phyloP scores from a whole-genome alignment of 352 stramenopile species.

The Phytophthora fragariae region DNA sequence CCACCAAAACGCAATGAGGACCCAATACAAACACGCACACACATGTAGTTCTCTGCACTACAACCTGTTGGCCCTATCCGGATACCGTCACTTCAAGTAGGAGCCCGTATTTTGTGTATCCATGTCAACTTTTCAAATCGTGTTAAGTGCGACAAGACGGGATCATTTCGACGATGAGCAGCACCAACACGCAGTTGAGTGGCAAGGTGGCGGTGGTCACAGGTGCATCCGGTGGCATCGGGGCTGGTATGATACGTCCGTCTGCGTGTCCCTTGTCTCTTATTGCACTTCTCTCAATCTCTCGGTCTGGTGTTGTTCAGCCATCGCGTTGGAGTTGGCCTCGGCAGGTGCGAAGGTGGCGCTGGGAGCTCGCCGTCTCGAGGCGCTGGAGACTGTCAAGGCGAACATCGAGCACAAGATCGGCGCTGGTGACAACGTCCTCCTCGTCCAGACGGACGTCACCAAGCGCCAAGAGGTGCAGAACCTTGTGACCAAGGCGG shows the following conservation, averaged over 20 bases:
- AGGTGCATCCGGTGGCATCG: conserved; percentile 90
- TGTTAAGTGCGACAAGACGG: background rate
- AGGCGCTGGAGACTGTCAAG: conserved; percentile 61
- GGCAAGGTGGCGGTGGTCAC: conserved; percentile 90
- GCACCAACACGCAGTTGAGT: conserved; percentile 46
- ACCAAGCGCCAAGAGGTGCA: conserved; percentile 76
- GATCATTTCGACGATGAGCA: conserved; percentile 31
- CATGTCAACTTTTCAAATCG: no score
- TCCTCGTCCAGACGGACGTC: conserved; percentile 68
- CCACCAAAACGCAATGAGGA: background rate
- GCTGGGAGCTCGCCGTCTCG: conserved; percentile 79
- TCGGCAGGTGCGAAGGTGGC: conserved; percentile 80
- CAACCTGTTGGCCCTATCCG: background rate
- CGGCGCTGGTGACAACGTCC: conserved; percentile 37
- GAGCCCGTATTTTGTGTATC: background rate
- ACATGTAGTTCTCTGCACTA: background rate
- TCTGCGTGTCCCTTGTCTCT: background rate
- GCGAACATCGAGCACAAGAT: conserved; percentile 41
- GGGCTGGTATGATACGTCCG: conserved; percentile 44
- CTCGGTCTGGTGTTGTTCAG: conserved; percentile 19
- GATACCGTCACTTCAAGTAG: background rate
- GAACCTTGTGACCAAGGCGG: conserved; percentile 63
- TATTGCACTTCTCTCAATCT: background rate
- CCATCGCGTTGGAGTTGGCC: conserved; percentile 80
- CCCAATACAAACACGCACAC: background rate